These are phyloP conservation scores for Marasmius sp. DNA, from an alignment of 1,284 basidiomycete species.

Conservation along the genomic window DNA sequence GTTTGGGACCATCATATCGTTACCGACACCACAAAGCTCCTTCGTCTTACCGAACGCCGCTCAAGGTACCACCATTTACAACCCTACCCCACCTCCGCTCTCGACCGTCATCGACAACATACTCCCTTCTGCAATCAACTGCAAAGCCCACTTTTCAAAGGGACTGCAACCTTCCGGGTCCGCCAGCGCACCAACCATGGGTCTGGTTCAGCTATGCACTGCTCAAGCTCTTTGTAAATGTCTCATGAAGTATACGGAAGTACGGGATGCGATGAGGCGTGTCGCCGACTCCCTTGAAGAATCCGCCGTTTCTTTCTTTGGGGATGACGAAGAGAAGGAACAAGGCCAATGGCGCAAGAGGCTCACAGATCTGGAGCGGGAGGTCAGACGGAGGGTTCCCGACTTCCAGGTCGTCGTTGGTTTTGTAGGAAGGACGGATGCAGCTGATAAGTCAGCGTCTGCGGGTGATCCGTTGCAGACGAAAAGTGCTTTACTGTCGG, in stretches of 20 bases:
- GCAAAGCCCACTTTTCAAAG: constrained; percentile 74
- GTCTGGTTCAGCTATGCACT: constrained; percentile 82
- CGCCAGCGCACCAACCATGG: constrained; percentile 11
- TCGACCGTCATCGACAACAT: constrained; percentile 71
- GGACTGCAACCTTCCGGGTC: constrained; percentile 67
- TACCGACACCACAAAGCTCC: constrained; percentile 66
- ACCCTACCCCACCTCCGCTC: constrained; percentile 74
- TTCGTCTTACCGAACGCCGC: constrained; percentile 49
- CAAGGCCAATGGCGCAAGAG: constrained; percentile 72
- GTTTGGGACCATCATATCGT: constrained; percentile 73
- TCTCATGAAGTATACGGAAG: constrained; percentile 65
- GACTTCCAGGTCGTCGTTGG: constrained; percentile 84
- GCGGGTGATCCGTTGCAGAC: constrained; percentile 28
- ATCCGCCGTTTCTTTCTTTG: constrained; percentile 34
- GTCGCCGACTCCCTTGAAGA: constrained; percentile 64
- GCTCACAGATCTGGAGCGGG: constrained; percentile 66
- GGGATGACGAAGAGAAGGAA: neutral
- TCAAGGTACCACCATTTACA: constrained; percentile 41
- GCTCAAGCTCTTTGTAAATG: constrained; percentile 75
- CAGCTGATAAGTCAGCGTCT: neutral
- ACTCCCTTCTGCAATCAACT: constrained; percentile 63
- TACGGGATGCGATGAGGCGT: constrained; percentile 49
- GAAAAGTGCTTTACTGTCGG: constrained; percentile 63
- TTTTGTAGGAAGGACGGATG: constrained; percentile 58
- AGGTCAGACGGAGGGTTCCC: constrained; percentile 76